These are phyloP conservation scores for Magnolia kwangsiensis DNA, from an alignment of 164 flowering plant species.

Conservation along the genomic window DNA sequence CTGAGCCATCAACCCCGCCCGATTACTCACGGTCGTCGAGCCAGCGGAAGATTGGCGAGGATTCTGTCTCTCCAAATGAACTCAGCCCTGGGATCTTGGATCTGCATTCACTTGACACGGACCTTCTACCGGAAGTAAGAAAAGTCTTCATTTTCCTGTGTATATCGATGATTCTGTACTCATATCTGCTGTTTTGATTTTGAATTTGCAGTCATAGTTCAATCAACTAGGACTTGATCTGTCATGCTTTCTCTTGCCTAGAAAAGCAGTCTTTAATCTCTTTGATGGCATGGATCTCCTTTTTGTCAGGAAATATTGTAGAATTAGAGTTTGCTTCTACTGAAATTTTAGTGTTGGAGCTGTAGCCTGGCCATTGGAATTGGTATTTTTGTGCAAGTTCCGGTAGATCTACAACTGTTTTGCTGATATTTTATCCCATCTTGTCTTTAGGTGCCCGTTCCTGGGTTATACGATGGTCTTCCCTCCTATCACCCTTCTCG, in stretches of 20 bases:
- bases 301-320: background rate
- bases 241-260: background rate
- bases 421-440: conserved; percentile 6
- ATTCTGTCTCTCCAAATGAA: conserved; percentile 47
- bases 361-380: background rate
- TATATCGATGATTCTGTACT: background rate
- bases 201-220: background rate
- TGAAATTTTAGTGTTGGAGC: background rate
- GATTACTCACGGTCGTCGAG: conserved; percentile 31
- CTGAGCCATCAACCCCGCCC: conserved; percentile 64
- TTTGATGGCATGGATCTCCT: too few species aligned
- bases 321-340: background rate
- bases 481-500: conserved; percentile 42
- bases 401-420: background rate
- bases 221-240: background rate
- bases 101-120: conserved; percentile 90
- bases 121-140: conserved; percentile 70
- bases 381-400: background rate
- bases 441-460: conserved; percentile 44
- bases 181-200: background rate
- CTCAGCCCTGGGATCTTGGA: conserved; percentile 86
- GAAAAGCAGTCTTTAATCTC: too few species aligned
- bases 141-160: background rate
- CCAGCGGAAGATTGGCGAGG: conserved; percentile 51
- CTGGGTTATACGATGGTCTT: conserved; percentile 38